Base-by-base conservation (phyloP, 2,329 filamentous ascomycete species). In the Talaromyces islandicus region DNA sequence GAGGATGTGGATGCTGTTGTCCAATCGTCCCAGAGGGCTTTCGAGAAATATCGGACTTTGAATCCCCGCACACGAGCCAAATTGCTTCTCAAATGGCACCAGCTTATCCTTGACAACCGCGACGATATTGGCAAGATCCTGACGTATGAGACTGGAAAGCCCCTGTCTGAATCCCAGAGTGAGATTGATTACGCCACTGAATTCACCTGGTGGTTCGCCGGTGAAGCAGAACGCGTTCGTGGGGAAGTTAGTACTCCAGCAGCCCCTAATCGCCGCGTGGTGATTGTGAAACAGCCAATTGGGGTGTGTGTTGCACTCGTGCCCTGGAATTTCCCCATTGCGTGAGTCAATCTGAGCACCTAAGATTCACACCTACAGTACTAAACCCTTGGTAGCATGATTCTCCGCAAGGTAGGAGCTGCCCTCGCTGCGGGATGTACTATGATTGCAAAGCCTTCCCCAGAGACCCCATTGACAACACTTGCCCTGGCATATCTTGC, bases 281-380 rank as follows among this genome's bases (percentile, higher is more conserved):
- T 92, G 62, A 88, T 87, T 0, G 82, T 92, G 65, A 92, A 92
- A 76, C 88, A 90, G 71, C 88, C 88, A 0, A 81, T 90, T 60
- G 88, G 88, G 59, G 86, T 89, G 10, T 80, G 83, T 0, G 87
- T 82, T 0, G 88, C 87, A 0, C 74, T 91, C 17, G 87, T 90
- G 1, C 88, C 88, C 4, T 90, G 88, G 88, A 89, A 90, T 67
- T 89, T 88, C 64, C 86, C 86, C 0, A 79, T 88, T 55, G 86
- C 85, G 30, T 79, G n/a, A n/a, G n/a, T n/a, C n/a, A n/a, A n/a
- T n/a, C n/a, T n/a, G n/a, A n/a, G n/a, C n/a, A n/a, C n/a, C n/a
- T n/a, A n/a, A n/a, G n/a, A n/a, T n/a, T n/a, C n/a, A n/a, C n/a
- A n/a, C n/a, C n/a, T n/a, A n/a, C n/a, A n/a, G n/a, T n/a, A n/a